These are phyloP conservation scores for Kwoniella botswanensis DNA, from an alignment of 768 basidiomycete species.

Conservation along the genomic window DNA sequence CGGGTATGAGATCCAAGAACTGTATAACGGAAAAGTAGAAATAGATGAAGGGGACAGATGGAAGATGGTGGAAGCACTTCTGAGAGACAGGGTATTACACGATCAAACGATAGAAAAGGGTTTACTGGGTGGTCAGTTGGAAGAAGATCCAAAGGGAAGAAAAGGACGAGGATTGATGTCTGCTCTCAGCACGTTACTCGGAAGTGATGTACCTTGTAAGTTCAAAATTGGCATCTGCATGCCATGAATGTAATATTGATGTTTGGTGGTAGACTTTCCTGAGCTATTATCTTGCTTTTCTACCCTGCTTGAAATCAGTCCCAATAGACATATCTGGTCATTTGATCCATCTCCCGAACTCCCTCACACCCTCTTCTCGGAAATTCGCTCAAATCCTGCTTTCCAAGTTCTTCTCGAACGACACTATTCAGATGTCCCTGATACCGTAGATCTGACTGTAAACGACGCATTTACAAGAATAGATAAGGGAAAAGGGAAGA, in stretches of 20 bases:
- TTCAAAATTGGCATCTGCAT: neutral
- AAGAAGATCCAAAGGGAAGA: conserved; percentile 11
- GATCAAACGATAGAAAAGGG: conserved; percentile 41
- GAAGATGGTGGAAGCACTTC: conserved; percentile 25
- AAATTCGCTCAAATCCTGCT: conserved; percentile 74
- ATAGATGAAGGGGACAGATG: conserved; percentile 19
- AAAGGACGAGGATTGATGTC: conserved; percentile 36
- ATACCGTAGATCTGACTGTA: neutral
- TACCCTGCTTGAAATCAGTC: conserved; percentile 57
- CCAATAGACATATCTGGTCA: conserved; percentile 72
- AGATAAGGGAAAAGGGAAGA: conserved; percentile 37
- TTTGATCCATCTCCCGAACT: conserved; percentile 70
- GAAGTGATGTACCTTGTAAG: conserved; percentile 35
- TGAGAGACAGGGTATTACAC: conserved; percentile 27
- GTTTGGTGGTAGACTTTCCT: conserved; percentile 15
- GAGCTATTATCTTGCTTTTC: conserved; percentile 64
- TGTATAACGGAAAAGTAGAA: conserved; percentile 17
- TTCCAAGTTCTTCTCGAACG: conserved; percentile 47
- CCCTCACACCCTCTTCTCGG: conserved; percentile 77
- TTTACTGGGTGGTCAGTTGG: conserved; percentile 23
- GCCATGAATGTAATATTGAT: too few relatives aligned
- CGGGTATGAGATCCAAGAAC: conserved; percentile 31
- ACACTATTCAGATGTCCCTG: conserved; percentile 8
- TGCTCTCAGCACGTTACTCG: conserved; percentile 34
- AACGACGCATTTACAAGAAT: neutral